A percentile compares a stretch with the other conserved stretches of the same genome.
Conservation (phyloP, 192 early-diverging fungal genomes). For the Umbelopsis isabellina region DNA sequence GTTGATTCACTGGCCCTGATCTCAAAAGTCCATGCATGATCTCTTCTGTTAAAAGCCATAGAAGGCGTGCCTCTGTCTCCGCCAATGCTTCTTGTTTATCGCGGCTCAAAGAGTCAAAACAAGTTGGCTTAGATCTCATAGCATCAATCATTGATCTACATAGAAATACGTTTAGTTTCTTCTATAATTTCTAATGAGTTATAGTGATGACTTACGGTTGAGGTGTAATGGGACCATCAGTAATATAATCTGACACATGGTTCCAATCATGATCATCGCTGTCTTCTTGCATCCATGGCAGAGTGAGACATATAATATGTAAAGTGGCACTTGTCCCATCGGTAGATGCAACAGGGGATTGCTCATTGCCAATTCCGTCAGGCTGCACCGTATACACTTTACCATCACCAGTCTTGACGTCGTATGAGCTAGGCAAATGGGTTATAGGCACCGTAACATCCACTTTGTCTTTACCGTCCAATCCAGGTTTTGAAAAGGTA, state of each 20-base stretch:
- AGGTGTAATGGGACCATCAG: conserved; percentile 11
- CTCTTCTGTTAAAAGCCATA: conserved; percentile 73
- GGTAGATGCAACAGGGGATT: conserved; percentile 63
- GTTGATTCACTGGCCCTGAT: conserved; percentile 54
- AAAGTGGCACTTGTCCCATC: conserved; percentile 73
- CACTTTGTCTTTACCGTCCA: conserved; percentile 41
- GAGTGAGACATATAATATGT: conserved; percentile 65
- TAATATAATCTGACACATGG: background rate
- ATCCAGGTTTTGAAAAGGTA: conserved; percentile 57
- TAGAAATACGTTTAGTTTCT: background rate
- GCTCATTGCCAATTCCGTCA: conserved; percentile 58
- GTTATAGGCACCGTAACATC: conserved; percentile 53
- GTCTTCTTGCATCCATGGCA: conserved; percentile 55
- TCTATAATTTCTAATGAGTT: background rate
- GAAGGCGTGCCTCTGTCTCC: conserved; percentile 58
- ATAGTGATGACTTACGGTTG: conserved; percentile 20
- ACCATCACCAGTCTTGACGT: conserved; percentile 39
- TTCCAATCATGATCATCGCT: conserved; percentile 35
- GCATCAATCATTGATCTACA: conserved; percentile 39
- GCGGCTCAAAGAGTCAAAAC: conserved; percentile 32
- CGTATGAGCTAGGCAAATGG: conserved; percentile 68
- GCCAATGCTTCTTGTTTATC: conserved; percentile 63
- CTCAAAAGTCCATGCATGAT: conserved; percentile 71
- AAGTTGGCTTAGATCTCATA: conserved; percentile 36
- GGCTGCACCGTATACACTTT: conserved; percentile 59